These are phyloP conservation scores for Colletotrichum orchidophilum DNA, from an alignment of 2,329 filamentous ascomycete genomes.

Conservation along the genomic window DNA sequence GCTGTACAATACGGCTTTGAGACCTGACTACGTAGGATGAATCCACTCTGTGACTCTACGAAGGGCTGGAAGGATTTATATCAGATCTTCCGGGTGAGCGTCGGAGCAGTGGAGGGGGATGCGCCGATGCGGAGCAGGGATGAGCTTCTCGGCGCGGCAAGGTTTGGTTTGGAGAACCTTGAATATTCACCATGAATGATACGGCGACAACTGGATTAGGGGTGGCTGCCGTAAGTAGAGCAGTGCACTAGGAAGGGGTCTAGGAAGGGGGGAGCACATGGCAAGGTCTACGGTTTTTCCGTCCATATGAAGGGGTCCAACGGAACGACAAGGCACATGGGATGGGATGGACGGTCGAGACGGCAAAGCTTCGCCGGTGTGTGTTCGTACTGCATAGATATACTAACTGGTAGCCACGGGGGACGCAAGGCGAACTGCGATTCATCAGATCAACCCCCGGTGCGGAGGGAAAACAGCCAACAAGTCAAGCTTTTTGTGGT, in stretches of 20 bases:
- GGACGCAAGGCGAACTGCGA: not conserved
- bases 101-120: not conserved
- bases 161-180: not conserved
- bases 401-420: too few species aligned
- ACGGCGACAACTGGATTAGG: slow-evolving; percentile 1
- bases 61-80: slow-evolving; percentile 26
- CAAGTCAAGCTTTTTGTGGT: slow-evolving; percentile 22
- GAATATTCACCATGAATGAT: slow-evolving; percentile 16
- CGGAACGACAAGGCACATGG: not conserved
- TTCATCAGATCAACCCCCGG: not conserved
- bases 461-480: not conserved
- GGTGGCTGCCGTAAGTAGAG: slow-evolving; percentile 8
- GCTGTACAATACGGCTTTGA: not conserved
- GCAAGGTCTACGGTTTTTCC: slow-evolving; percentile 18
- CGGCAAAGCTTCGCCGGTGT: not conserved
- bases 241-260: slow-evolving; percentile 6
- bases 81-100: not conserved
- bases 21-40: too few species aligned
- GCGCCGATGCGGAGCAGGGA: not conserved
- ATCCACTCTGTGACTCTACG: slow-evolving; percentile 7
- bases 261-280: slow-evolving; percentile 12
- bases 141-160: not conserved
- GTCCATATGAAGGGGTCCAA: slow-evolving; percentile 20
- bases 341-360: not conserved
- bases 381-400: too few species aligned